Base-by-base conservation (phyloP, 2,329 filamentous ascomycete species). In the Tolypocladium nubicola region DNA sequence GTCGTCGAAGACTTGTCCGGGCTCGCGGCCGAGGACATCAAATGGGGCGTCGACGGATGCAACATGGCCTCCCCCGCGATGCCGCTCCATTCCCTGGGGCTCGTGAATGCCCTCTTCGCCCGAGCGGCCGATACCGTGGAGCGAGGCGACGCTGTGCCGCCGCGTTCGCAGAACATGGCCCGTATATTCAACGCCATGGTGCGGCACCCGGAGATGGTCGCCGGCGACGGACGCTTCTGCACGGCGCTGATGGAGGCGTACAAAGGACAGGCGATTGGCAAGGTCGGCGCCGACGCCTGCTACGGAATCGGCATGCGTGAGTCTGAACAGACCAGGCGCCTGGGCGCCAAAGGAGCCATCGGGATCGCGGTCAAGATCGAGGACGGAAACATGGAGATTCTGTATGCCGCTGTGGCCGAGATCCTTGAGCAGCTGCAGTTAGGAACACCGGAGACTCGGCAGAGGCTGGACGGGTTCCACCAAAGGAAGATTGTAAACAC, bases 281-380 rank as follows among this genome's bases (percentile, higher is more conserved):
- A 81, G 59, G 47, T 79, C 3, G 77, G 77, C 0, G 77, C 77
- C 0, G 76, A 79, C 61, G 77, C 70, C 0, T 80, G 74, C 53
- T 80, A 80, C 61, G 75, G 70, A 0, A 63, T 79, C 9, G 76
- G 71, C 0, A 61, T 79, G 3, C 66, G 71, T n/a, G 67, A 64
- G 9, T 73, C 70, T 1, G 65, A 71, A 33, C 60, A 68, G 23
- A 76, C 75, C 0, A 62, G 56, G n/a, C 60, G 56, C 1, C 64
- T 76, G 3, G 73, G 75, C 0, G 70, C 68, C 0, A 55, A 67
- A 1, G 73, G 72, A 6, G 67, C 70, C 0, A 53, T 79, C 4
- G 77, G 76, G 0, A 74, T 79, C 13, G 68, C 76, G 0, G 71
- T 77, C 14, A 79, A 80, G 60, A 70, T 80, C 9, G 76, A 79